Percentiles rank a stretch among this genome's conserved stretches.
Evolutionary conservation across 192 early-diverging fungal species (phyloP).

Genomic region (Chytriomyces confervae): DNA sequence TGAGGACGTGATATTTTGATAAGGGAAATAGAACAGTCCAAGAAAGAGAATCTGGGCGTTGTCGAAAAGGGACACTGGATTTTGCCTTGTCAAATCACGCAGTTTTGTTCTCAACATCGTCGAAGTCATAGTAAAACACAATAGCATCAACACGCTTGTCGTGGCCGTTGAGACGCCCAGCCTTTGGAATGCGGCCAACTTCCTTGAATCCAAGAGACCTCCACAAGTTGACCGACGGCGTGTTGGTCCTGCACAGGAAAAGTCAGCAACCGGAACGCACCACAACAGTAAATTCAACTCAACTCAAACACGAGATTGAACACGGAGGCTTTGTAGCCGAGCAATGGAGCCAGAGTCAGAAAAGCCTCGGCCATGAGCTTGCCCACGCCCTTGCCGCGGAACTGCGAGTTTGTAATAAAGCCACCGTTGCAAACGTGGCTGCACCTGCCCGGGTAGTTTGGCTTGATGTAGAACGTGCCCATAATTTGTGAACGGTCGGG

Average conservation of each 20-base stretch:
- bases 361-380: slow-evolving; percentile 68
- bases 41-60: no score
- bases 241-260: not conserved
- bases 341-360: slow-evolving; percentile 60
- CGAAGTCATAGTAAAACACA: slow-evolving; percentile 80
- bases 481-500: slow-evolving; percentile 28
- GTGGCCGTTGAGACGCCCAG: slow-evolving; percentile 54
- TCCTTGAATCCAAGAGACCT: slow-evolving; percentile 66
- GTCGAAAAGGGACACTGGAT: no score
- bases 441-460: slow-evolving; percentile 79
- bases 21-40: no score
- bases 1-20: no score
- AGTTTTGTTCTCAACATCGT: no score
- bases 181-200: slow-evolving; percentile 72
- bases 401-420: slow-evolving; percentile 60
- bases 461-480: slow-evolving; percentile 80
- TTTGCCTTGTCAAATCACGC: no score
- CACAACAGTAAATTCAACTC: not conserved
- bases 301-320: slow-evolving; percentile 81
- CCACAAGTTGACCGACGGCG: slow-evolving; percentile 61
- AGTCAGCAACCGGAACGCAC: no score
- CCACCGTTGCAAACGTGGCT: slow-evolving; percentile 77
- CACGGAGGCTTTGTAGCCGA: slow-evolving; percentile 76
- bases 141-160: slow-evolving; percentile 73
- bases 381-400: slow-evolving; percentile 65